Evolutionary conservation across 1,284 basidiomycete species (phyloP).

Genomic region (Ustilago sp.): DNA sequence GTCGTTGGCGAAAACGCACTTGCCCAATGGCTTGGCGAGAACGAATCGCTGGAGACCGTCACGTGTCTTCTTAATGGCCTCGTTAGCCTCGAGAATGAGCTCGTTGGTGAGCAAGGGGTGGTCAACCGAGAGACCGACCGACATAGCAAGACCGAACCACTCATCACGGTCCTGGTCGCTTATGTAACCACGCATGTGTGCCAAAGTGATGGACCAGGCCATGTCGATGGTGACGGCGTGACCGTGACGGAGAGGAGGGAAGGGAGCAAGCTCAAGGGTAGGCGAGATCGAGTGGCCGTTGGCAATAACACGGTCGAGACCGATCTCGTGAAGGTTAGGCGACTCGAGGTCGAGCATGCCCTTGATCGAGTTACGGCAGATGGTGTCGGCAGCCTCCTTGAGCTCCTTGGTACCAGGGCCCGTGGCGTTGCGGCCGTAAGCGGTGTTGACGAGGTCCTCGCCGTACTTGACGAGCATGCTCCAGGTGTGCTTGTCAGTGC

Average conservation of each 20-base stretch:
- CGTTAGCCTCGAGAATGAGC: constrained; percentile 69
- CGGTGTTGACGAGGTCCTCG: constrained; percentile 71
- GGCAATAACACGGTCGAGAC: constrained; percentile 72
- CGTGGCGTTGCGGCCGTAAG: constrained; percentile 70
- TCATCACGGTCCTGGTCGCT: constrained; percentile 71
- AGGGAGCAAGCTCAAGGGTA: constrained; percentile 70
- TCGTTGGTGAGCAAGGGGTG: constrained; percentile 71
- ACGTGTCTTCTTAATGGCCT: constrained; percentile 72
- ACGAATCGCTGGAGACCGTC: constrained; percentile 72
- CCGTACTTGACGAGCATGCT: constrained; percentile 72
- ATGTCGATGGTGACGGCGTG: constrained; percentile 72
- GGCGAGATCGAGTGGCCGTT: constrained; percentile 72
- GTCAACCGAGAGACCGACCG: constrained; percentile 71
- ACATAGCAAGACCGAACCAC: constrained; percentile 70
- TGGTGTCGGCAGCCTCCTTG: constrained; percentile 67
- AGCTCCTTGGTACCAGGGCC: constrained; percentile 69
- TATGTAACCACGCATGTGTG: constrained; percentile 70
- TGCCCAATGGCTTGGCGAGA: constrained; percentile 71
- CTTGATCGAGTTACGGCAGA: constrained; percentile 71
- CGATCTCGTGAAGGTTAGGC: constrained; percentile 72
- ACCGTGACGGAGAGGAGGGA: constrained; percentile 68
- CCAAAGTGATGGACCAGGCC: constrained; percentile 71
- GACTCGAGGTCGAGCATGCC: constrained; percentile 72
- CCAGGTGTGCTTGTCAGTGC: constrained; percentile 71
- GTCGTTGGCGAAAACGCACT: constrained; percentile 72